These are phyloP conservation scores for Agaricus sinodeliciosus DNA, from an alignment of 768 basidiomycete species.

Conservation along the genomic window DNA sequence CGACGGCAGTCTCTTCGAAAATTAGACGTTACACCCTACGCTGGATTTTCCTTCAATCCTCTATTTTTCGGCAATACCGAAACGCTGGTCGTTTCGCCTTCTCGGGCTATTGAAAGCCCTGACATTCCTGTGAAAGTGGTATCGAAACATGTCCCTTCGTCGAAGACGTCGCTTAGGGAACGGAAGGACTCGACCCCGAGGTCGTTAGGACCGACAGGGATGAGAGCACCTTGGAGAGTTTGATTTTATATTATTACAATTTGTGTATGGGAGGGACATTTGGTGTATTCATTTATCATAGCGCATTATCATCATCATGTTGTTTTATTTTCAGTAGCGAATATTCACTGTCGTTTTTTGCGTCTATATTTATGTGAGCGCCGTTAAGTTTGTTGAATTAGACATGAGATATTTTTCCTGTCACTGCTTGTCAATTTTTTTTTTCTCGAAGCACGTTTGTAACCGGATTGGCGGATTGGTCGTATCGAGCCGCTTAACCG, in stretches of 20 bases:
- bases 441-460: no score
- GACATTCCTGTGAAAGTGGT: conserved; percentile 1
- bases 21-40: conserved; percentile 22
- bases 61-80: conserved; percentile 24
- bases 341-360: background rate
- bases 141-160: background rate
- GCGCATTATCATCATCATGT: conserved; percentile 8
- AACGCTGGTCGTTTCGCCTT: conserved; percentile 11
- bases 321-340: background rate
- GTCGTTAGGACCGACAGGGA: conserved; percentile 5
- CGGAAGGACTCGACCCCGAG: conserved; percentile 2
- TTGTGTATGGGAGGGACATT: background rate
- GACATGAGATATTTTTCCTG: no score
- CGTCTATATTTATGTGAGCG: background rate
- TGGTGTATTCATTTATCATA: background rate
- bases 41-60: conserved; percentile 32
- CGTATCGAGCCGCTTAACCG: no score
- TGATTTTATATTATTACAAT: background rate
- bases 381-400: background rate
- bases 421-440: no score
- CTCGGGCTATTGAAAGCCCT: background rate
- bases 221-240: conserved; percentile 8
- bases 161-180: background rate
- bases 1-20: conserved; percentile 12
- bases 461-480: no score